Evolutionary conservation across 192 early-diverging fungal species (phyloP).

Genomic region (Allomyces macrogynus): DNA sequence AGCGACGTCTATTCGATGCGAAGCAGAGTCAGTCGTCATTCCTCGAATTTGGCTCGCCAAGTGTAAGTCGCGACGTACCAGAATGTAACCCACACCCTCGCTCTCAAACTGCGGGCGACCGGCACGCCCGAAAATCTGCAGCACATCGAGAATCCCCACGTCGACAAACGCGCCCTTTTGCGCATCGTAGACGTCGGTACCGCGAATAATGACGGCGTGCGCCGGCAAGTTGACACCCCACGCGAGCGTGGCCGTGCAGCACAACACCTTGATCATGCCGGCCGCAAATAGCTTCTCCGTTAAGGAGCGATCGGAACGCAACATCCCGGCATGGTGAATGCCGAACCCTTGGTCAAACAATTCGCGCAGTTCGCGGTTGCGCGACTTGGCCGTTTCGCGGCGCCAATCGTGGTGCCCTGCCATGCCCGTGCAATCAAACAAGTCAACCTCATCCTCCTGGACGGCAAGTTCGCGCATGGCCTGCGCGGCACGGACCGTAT

Average conservation of each 20-base stretch:
- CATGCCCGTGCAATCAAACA: constrained; percentile 39
- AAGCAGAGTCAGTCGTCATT: constrained; percentile 3
- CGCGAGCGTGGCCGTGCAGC: constrained; percentile 93
- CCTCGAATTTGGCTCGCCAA: too few species aligned
- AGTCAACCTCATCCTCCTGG: constrained; percentile 30
- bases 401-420: constrained; percentile 23
- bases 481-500: constrained; percentile 87
- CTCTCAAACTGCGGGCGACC: constrained; percentile 85
- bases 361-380: constrained; percentile 71
- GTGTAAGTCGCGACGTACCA: constrained; percentile 8
- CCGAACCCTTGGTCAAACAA: constrained; percentile 65
- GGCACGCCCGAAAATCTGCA: constrained; percentile 98
- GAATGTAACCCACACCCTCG: constrained; percentile 79
- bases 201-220: constrained; percentile 95
- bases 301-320: constrained; percentile 63
- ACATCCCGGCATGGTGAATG: constrained; percentile 95
- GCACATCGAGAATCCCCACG: constrained; percentile 90
- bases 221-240: constrained; percentile 99
- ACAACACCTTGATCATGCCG: constrained; percentile 64
- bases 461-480: constrained; percentile 51
- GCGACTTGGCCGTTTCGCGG: constrained; percentile 47
- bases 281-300: constrained; percentile 77
- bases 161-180: constrained; percentile 87
- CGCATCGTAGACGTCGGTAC: constrained; percentile 85
- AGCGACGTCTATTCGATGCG: constrained; percentile 41